Conservation (phyloP, 306 rosid species). For the Rosa chinensis region DNA sequence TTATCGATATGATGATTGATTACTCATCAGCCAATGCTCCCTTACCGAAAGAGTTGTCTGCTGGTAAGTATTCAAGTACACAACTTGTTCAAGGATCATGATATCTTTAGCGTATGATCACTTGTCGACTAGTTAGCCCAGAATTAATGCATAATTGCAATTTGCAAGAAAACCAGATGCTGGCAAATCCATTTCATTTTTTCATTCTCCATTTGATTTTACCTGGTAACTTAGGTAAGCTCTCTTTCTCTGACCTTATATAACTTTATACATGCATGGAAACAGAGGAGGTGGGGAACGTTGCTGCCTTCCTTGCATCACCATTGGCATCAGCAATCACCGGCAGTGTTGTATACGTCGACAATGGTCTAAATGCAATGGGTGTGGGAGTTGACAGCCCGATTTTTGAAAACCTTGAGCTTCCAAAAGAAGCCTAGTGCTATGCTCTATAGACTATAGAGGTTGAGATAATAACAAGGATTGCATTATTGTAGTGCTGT, state of each 20-base stretch:
- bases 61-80: slow-evolving; percentile 49
- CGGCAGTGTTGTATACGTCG: slow-evolving; percentile 70
- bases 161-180: not conserved
- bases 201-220: not conserved
- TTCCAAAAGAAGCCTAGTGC: slow-evolving; percentile 36
- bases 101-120: not conserved
- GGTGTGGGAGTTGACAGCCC: slow-evolving; percentile 85
- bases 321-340: slow-evolving; percentile 87
- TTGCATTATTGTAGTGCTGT: not conserved
- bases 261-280: slow-evolving; percentile 7
- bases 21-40: slow-evolving; percentile 88
- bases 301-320: slow-evolving; percentile 85
- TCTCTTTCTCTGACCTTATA: not conserved
- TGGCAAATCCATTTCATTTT: not conserved
- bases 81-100: not conserved
- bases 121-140: not conserved
- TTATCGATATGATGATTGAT: slow-evolving; percentile 90
- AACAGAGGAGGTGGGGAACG: slow-evolving; percentile 86
- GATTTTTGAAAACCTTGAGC: slow-evolving; percentile 35
- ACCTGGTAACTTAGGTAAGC: not conserved
- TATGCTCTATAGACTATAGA: not conserved
- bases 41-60: slow-evolving; percentile 77
- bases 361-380: slow-evolving; percentile 87
- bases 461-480: not conserved
- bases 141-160: not conserved